Conservation (phyloP, 805 yeast genomes). For the Dipodascopsis uninucleata region DNA sequence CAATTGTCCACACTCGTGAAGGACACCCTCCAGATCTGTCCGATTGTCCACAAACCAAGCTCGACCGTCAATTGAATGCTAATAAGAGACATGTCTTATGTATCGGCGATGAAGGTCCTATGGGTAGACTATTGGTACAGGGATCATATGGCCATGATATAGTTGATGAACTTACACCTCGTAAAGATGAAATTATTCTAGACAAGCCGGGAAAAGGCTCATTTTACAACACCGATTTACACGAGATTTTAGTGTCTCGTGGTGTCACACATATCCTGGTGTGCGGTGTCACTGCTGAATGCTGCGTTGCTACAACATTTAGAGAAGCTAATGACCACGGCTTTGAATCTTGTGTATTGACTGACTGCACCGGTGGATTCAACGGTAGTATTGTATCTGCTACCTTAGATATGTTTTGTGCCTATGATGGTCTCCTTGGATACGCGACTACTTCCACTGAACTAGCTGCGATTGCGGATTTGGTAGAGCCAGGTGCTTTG, state of each 20-base stretch:
- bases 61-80: slow-evolving; percentile 31
- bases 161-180: slow-evolving; percentile 35
- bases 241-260: slow-evolving; percentile 32
- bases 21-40: slow-evolving; percentile 35
- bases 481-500: slow-evolving; percentile 7
- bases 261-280: slow-evolving; percentile 35
- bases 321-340: slow-evolving; percentile 38
- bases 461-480: slow-evolving; percentile 12
- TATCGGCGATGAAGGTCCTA: slow-evolving; percentile 37
- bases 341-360: slow-evolving; percentile 34
- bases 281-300: slow-evolving; percentile 38
- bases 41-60: slow-evolving; percentile 35
- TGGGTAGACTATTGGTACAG: slow-evolving; percentile 36
- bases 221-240: slow-evolving; percentile 36
- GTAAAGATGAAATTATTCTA: slow-evolving; percentile 32
- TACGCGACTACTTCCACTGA: slow-evolving; percentile 25
- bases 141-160: slow-evolving; percentile 39
- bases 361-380: slow-evolving; percentile 33
- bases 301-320: slow-evolving; percentile 38
- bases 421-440: slow-evolving; percentile 33
- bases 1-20: slow-evolving; percentile 37
- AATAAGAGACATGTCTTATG: slow-evolving; percentile 28
- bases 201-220: slow-evolving; percentile 39
- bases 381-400: slow-evolving; percentile 27
- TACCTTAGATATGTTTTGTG: slow-evolving; percentile 29